phyloP scores from a whole-genome alignment of 2,329 filamentous ascomycete species.

The Colletotrichum truncatum region DNA sequence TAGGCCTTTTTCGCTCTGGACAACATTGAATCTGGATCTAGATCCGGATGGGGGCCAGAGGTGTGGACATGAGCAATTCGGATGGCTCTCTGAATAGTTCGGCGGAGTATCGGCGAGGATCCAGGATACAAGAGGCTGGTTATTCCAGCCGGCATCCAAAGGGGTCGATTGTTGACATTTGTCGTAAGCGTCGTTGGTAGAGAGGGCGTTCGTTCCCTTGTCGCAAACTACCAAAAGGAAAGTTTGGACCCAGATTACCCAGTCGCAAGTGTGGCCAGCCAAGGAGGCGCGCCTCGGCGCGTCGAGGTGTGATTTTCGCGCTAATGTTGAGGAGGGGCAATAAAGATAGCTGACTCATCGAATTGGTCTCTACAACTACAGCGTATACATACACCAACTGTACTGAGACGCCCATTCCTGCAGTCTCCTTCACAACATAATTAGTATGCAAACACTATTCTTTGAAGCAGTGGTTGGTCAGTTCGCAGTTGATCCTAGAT shows the following conservation, averaged over 20 bases:
- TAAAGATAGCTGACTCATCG: conserved; percentile 8
- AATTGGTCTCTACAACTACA: background rate
- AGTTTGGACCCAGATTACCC: conserved; percentile 10
- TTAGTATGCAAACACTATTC: no score
- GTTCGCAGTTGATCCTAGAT: no score
- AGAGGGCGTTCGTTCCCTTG: background rate
- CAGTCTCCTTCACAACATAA: no score
- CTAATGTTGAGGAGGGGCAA: background rate
- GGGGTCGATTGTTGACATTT: conserved; percentile 10
- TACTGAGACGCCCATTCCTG: no score
- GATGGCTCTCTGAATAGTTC: conserved; percentile 35
- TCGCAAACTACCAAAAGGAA: background rate
- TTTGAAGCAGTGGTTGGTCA: no score
- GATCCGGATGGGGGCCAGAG: conserved; percentile 12
- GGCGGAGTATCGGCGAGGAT: conserved; percentile 47
- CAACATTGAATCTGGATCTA: conserved; percentile 43
- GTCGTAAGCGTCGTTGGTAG: background rate
- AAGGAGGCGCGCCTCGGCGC: conserved; percentile 13
- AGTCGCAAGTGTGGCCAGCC: background rate
- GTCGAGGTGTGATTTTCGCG: conserved; percentile 14
- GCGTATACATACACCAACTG: background rate
- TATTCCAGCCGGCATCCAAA: conserved; percentile 48
- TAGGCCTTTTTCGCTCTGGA: conserved; percentile 46
- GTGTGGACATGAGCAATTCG: conserved; percentile 37
- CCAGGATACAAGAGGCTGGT: conserved; percentile 39